Conservation (phyloP, 345 rosid species). For the Camelina hispida region DNA sequence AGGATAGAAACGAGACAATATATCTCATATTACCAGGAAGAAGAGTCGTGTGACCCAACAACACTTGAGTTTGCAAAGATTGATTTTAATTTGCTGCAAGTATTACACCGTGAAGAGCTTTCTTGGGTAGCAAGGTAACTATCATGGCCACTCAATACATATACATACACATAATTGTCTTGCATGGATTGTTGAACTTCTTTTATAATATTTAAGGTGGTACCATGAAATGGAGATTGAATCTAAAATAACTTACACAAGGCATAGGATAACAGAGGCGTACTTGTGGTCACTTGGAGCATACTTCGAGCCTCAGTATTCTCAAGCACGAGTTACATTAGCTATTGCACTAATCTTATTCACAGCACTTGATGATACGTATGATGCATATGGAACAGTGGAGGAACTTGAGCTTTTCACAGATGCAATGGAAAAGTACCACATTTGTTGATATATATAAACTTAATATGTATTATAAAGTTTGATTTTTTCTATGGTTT, state of each 20-base stretch:
- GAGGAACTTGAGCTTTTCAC: conserved; percentile 39
- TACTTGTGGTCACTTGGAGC: conserved; percentile 39
- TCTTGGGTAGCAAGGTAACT: conserved; percentile 25
- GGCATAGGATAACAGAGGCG: conserved; percentile 20
- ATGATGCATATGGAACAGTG: conserved; percentile 33
- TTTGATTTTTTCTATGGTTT: not conserved
- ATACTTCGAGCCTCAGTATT: conserved; percentile 41
- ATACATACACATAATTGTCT: not conserved
- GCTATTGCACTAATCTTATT: conserved; percentile 16
- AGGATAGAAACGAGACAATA: conserved; percentile 36
- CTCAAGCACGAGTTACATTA: conserved; percentile 21
- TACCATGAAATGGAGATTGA: conserved; percentile 15
- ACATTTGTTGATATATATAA: not conserved
- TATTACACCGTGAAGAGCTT: conserved; percentile 29
- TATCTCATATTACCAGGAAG: conserved; percentile 24
- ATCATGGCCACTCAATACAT: not conserved
- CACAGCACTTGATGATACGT: conserved; percentile 38
- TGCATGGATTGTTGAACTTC: not conserved
- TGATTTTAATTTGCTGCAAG: conserved; percentile 35
- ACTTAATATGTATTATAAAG: not conserved
- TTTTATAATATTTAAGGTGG: conserved; percentile 29
- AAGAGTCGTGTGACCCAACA: conserved; percentile 7
- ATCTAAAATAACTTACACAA: conserved; percentile 29
- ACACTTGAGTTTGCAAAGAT: conserved; percentile 39
- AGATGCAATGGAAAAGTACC: conserved; percentile 30